Evolutionary conservation across 2,329 filamentous ascomycete genomes (phyloP).

Genomic region (Beauveria medogensis): DNA sequence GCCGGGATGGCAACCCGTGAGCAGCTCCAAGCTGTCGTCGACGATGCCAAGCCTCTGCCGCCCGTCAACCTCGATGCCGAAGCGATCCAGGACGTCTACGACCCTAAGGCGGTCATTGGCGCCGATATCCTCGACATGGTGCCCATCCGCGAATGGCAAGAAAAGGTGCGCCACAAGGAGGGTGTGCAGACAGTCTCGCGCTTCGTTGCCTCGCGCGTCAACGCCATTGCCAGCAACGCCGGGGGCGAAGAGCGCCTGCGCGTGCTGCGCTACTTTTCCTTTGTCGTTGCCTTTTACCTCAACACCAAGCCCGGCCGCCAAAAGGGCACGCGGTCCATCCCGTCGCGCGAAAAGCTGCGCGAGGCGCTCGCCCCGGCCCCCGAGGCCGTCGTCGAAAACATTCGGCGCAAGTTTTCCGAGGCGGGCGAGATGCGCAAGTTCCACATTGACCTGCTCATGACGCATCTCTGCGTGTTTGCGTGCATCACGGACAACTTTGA

Average conservation of each 20-base stretch:
- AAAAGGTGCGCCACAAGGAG: constrained; percentile 51
- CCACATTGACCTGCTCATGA: constrained; percentile 63
- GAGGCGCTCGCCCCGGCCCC: constrained; percentile 49
- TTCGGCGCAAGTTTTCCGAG: constrained; percentile 62
- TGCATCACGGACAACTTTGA: constrained; percentile 66
- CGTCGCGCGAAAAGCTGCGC: constrained; percentile 53
- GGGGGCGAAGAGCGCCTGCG: constrained; percentile 42
- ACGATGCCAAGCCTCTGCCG: constrained; percentile 65
- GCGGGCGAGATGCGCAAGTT: constrained; percentile 59
- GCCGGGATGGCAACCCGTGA: constrained; percentile 59
- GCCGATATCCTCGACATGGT: constrained; percentile 58
- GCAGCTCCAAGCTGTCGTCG: constrained; percentile 55
- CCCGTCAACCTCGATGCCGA: constrained; percentile 58
- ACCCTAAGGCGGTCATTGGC: constrained; percentile 58
- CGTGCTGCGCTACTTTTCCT: constrained; percentile 52
- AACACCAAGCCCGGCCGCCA: constrained; percentile 37
- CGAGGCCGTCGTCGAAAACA: constrained; percentile 55
- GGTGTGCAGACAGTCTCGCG: constrained; percentile 49
- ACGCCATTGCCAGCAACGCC: constrained; percentile 39
- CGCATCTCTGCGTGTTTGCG: constrained; percentile 63
- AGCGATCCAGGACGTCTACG: constrained; percentile 65
- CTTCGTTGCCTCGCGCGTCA: constrained; percentile 58
- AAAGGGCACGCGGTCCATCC: constrained; percentile 43
- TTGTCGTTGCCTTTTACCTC: constrained; percentile 47
- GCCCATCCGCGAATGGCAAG: constrained; percentile 66